Evolutionary conservation across 2,329 filamentous ascomycete species (phyloP), one percentile per base, ranked within the genome.

Genomic region (Coniochaeta ligniaria): DNA sequence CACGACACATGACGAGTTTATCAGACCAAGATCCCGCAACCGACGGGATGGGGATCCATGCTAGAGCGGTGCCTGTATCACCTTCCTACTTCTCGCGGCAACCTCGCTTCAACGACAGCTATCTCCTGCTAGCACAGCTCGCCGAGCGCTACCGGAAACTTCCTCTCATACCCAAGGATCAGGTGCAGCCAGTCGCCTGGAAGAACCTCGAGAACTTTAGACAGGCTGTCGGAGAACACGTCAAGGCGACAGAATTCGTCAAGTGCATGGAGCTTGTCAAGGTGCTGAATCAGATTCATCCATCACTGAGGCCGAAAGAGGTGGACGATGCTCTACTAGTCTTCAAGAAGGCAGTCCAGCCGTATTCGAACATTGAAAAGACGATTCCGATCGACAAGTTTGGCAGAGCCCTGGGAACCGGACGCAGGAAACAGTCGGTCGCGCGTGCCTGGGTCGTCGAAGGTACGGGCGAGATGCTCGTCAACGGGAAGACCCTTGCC

Each of bases 51-150:
- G 47, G 24, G 31, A 65, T 68, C 28, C 82, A 85, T 65, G 87
- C 90, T 59, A 91, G 95, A 65, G 80, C 96, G 24, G 79, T 97
- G 38, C 95, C 95, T 22, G 82, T 83, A 28, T 96, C 93, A 38
- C 88, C 91, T 2, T 95, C 94, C n/a, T 99, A 99, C 77, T 99
- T 98, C 79, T 93, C 92, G 59, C 89, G 89, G 59, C 88, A 88
- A 63, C 90, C 93, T 1, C 81, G 83, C 60, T 97, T 96, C 80
- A 95, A 89, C 75, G 95, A 99, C 76, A 84, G 90, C 69, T 85
- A 90, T 67, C 83, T 98, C 66, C 78, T 80, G 54, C 81, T 99
- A 56, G 85, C 91, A 67, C 80, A 83, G 12, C 82, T 98, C 26
- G 76, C 90, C 60, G 85, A 85, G 59, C 88, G 86, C 74, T 89